Evolutionary conservation across 257 asterid species (phyloP), one percentile per base, ranked within the genome.

Genomic region (Ehretia macrophylla): DNA sequence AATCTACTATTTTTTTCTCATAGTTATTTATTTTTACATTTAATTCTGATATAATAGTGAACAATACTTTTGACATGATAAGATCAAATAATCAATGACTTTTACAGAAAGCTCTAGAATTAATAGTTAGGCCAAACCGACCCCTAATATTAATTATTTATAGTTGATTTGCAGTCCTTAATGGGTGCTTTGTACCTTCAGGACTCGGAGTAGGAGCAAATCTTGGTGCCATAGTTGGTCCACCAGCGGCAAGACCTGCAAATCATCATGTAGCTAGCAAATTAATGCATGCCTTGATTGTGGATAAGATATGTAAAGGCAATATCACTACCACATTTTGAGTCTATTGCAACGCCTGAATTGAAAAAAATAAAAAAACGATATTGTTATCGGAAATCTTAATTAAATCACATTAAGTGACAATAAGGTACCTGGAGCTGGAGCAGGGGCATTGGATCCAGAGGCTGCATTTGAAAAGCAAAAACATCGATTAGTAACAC

Each of bases 371-470:
- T 1, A 49, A 6, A 19, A 22, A 27, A 23, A 13, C 16, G 9
- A 6, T 0, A 16, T 5, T 0, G 1, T 12, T 1, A 46, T 0
- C n/a, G 22, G 40, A 21, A 27, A 40, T 23, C n/a, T n/a, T n/a
- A n/a, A 22, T 4, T 17, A 1, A 0, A 21, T 35, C 27, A 10
- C 19, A 10, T 20, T 5, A 38, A 64, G 51, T 45, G 11, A 21
- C 1, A 2, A 40, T 44, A 48, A 40, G 2, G 21, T 60, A 74
- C 76, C 70, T 69, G 81, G 77, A 60, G 81, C 77, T 21, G 78
- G 68, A 23, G 54, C 20, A 19, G 75, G 67, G 17, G 71, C 46
- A 27, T 27, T 60, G 22, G 73, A 19, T 22, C 44, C 66, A 32
- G 76, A 39, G 27, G 82, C 82, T 76, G 70, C 60, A 59, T 17